These are phyloP conservation scores for Avena eriantha DNA, from an alignment of 176 grass and related monocot species.

Conservation along the genomic window DNA sequence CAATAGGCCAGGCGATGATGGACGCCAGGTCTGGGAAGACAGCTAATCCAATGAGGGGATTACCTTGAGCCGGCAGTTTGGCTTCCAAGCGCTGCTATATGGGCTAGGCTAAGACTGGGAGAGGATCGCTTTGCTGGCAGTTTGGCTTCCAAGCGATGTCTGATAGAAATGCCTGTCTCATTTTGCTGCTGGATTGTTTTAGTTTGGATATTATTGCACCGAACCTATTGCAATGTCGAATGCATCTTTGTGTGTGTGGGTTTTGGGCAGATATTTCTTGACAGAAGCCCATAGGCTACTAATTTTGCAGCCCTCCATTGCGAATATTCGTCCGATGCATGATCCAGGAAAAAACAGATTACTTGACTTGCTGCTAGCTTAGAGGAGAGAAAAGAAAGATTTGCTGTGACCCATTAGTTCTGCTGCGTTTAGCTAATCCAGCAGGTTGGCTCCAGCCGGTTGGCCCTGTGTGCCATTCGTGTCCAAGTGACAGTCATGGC, in stretches of 20 bases:
- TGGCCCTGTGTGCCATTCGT: too few species aligned
- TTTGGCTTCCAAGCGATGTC: too few species aligned
- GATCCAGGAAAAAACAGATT: too few species aligned
- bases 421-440: too few species aligned
- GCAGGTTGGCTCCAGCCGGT: too few species aligned
- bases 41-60: slow-evolving; percentile 54
- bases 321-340: too few species aligned
- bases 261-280: not conserved
- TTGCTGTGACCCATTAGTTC: too few species aligned
- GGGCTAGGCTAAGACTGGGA: not conserved
- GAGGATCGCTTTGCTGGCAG: not conserved
- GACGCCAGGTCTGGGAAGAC: slow-evolving; percentile 82
- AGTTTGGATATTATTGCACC: not conserved
- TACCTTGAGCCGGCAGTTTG: slow-evolving; percentile 46
- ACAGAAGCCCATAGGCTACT: not conserved
- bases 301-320: not conserved
- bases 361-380: too few species aligned
- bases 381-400: too few species aligned
- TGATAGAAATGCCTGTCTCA: not conserved
- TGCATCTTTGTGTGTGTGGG: not conserved
- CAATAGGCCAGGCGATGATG: slow-evolving; percentile 74
- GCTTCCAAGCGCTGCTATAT: not conserved
- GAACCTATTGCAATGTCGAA: not conserved
- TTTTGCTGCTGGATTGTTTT: not conserved
- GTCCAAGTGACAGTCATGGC: too few species aligned